Base-by-base conservation (phyloP, 352 stramenopile genomes). In the Globisporangium abappressorium region DNA sequence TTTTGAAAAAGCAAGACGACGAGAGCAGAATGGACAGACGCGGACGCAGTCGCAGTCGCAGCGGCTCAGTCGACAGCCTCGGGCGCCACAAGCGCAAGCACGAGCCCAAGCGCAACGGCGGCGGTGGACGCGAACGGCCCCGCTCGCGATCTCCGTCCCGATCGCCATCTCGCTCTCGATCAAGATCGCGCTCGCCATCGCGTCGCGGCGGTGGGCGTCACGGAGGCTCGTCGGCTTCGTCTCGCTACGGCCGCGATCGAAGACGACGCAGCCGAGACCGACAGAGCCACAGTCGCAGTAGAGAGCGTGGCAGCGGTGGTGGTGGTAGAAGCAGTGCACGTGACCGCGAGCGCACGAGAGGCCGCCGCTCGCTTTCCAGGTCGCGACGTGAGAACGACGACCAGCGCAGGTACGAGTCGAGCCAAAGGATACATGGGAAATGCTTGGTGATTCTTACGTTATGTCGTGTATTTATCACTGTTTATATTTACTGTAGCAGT, bases 21-120 rank as follows among this genome's bases (percentile, higher is more conserved):
- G 12, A 4, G 0, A 28, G 54, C 20, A 38, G 15, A 43, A 68
- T 62, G 53, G 51, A 68, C 22, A 12, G 63, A 41, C 3, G 38
- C 38, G 14, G 24, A 26, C 24, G 41, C 30, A 15, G 64, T 18
- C 82, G 82, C 14, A 85, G 80, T 56, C 78, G 83, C 36, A 92
- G 85, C 64, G 66, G 63, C 24, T 93, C 85, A 24, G 60, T 91
- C 30, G 85, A 93, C 74, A 91, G 79, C 64, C 74, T 91, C 57
- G 85, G 85, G 41, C 70, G 69, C 54, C 60, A 57, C 36, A 58
- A 65, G 33, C 62, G 68, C 26, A 58, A 62, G 20, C 60, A 65
- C 28, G 71, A 57, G 22, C 72, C 71, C 43, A 61, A 57, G 33
- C 56, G 54, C 12, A 33, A 28, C 46, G 18, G 49, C 43, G 62